phyloP scores from a whole-genome alignment of 2,329 filamentous ascomycete genomes.

The Blastomyces parvus region DNA sequence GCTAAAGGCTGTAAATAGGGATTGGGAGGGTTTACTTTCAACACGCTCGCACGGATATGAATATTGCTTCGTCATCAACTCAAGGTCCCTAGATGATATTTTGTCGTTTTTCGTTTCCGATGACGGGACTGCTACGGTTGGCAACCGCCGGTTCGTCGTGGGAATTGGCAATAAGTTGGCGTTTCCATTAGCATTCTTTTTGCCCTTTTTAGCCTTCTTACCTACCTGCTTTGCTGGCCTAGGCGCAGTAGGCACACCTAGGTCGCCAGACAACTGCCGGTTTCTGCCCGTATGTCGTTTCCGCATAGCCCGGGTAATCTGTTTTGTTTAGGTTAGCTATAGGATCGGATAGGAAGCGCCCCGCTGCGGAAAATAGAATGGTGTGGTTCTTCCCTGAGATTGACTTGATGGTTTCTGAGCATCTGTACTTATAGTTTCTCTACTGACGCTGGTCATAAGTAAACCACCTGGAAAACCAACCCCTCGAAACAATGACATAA shows the following conservation, averaged over 20 bases:
- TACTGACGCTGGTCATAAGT: not conserved
- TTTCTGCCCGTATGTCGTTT: not conserved
- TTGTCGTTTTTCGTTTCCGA: not conserved
- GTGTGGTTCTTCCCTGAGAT: not conserved
- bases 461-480: not conserved
- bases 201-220: not conserved
- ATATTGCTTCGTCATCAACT: constrained; percentile 11
- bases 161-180: constrained; percentile 6
- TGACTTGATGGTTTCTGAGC: not conserved
- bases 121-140: not conserved
- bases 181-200: not conserved
- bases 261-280: not conserved
- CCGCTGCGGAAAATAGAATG: not conserved
- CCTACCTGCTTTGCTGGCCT: not conserved
- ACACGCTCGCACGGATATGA: constrained; percentile 14
- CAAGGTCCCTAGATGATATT: constrained; percentile 15
- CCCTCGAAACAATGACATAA: not conserved
- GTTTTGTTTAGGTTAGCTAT: not conserved
- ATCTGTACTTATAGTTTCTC: not conserved
- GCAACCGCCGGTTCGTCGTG: not conserved
- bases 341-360: not conserved
- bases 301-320: not conserved
- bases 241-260: not conserved
- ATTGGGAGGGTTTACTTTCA: constrained; percentile 16
- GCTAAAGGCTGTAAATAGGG: not conserved